Evolutionary conservation across 129 eudicot species (phyloP).

Genomic region (Cynara cardunculus): DNA sequence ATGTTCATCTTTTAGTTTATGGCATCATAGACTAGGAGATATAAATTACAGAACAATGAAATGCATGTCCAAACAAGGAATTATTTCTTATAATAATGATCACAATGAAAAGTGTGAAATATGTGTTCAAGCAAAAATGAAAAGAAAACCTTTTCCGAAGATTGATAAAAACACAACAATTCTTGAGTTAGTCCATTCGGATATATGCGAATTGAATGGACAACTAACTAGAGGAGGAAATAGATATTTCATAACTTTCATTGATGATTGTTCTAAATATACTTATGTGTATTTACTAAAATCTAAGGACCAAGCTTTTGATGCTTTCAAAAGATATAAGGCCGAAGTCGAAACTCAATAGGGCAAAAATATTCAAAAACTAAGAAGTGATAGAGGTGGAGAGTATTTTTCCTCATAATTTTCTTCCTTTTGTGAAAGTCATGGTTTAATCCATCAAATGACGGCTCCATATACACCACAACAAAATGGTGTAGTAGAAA

Average conservation of each 20-base stretch:
- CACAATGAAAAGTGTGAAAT: neutral
- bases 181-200: neutral
- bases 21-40: neutral
- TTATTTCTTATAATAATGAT: neutral
- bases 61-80: neutral
- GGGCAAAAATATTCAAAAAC: neutral
- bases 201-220: conserved; percentile 9
- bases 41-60: neutral
- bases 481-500: too few species aligned
- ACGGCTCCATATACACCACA: too few species aligned
- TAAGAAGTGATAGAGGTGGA: neutral
- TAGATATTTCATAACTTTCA: too few species aligned
- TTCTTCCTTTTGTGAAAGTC: too few species aligned
- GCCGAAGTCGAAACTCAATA: neutral
- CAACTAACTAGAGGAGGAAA: neutral
- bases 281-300: neutral
- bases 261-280: neutral
- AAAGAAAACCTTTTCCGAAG: neutral
- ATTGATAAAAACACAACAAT: neutral
- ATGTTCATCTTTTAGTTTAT: neutral
- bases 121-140: conserved; percentile 1
- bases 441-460: too few species aligned
- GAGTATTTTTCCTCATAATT: too few species aligned
- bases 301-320: neutral
- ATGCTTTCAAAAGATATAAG: neutral